A percentile compares a stretch with the other conserved stretches of the same genome.
Conservation (phyloP, 768 basidiomycete genomes). For the Mycena galopus region DNA sequence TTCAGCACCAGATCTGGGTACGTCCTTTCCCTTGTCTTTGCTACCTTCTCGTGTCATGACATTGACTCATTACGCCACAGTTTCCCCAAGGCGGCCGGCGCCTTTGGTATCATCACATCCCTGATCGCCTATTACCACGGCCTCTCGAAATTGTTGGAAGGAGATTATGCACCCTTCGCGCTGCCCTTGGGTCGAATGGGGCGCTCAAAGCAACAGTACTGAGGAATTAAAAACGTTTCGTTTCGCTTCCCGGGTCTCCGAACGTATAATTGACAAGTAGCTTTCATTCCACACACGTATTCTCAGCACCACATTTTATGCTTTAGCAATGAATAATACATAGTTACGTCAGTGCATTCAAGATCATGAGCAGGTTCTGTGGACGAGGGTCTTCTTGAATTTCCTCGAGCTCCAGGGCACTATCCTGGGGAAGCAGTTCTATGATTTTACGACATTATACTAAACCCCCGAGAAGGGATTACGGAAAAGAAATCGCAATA, state of each 20-base stretch:
- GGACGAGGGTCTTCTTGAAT: slow-evolving; percentile 16
- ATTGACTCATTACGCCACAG: slow-evolving; percentile 16
- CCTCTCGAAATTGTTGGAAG: slow-evolving; percentile 25
- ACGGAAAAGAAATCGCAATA: too few relatives aligned
- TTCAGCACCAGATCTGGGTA: slow-evolving; percentile 40
- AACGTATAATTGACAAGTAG: slow-evolving; percentile 9
- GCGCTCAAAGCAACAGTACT: slow-evolving; percentile 14
- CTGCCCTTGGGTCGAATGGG: slow-evolving; percentile 28
- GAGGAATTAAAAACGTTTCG: slow-evolving; percentile 11
- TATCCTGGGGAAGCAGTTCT: too few relatives aligned
- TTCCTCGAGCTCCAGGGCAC: slow-evolving; percentile 16
- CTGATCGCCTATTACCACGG: slow-evolving; percentile 28
- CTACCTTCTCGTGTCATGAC: slow-evolving; percentile 5
- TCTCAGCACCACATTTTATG: slow-evolving; percentile 12
- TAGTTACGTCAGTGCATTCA: slow-evolving; percentile 10
- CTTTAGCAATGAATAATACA: slow-evolving; percentile 11
- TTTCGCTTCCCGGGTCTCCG: slow-evolving; percentile 14
- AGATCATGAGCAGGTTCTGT: slow-evolving; percentile 5
- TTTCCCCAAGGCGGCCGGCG: slow-evolving; percentile 26
- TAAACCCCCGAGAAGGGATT: too few relatives aligned
- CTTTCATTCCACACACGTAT: neutral
- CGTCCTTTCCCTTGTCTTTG: slow-evolving; percentile 21
- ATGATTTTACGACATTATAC: too few relatives aligned
- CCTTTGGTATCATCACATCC: slow-evolving; percentile 29
- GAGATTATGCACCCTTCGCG: slow-evolving; percentile 24